phyloP scores from a whole-genome alignment of 768 basidiomycete genomes.

The Leccinum subgranulosum region DNA sequence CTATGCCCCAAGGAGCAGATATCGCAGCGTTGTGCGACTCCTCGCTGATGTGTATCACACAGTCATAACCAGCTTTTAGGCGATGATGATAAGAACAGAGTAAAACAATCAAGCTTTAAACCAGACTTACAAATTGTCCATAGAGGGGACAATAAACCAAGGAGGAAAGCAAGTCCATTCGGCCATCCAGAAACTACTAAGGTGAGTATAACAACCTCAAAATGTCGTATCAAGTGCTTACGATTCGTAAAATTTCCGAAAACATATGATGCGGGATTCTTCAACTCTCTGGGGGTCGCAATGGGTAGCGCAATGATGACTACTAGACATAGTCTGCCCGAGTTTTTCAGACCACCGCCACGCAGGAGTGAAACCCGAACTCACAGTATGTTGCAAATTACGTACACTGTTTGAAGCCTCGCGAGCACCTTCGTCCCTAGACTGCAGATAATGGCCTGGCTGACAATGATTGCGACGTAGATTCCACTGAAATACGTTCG shows the following conservation, averaged over 20 bases:
- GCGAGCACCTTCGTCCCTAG: slow-evolving; percentile 63
- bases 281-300: slow-evolving; percentile 55
- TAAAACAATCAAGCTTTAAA: slow-evolving; percentile 38
- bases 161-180: slow-evolving; percentile 42
- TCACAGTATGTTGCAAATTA: slow-evolving; percentile 38
- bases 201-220: not conserved
- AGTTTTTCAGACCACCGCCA: not conserved
- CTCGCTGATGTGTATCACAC: slow-evolving; percentile 50
- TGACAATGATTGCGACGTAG: slow-evolving; percentile 55
- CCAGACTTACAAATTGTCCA: slow-evolving; percentile 39
- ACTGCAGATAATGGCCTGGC: slow-evolving; percentile 62
- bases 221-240: slow-evolving; percentile 21
- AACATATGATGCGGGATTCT: slow-evolving; percentile 57
- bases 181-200: slow-evolving; percentile 39
- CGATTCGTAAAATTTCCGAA: slow-evolving; percentile 59
- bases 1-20: slow-evolving; percentile 55
- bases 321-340: slow-evolving; percentile 11
- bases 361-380: not conserved
- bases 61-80: slow-evolving; percentile 33
- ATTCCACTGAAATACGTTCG: slow-evolving; percentile 47
- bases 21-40: slow-evolving; percentile 51
- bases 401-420: slow-evolving; percentile 56
- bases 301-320: slow-evolving; percentile 58
- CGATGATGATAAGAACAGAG: not conserved
- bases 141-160: slow-evolving; percentile 44